Evolutionary conservation across 352 stramenopile species (phyloP).

Genomic region (Pythium phragmiticola): DNA sequence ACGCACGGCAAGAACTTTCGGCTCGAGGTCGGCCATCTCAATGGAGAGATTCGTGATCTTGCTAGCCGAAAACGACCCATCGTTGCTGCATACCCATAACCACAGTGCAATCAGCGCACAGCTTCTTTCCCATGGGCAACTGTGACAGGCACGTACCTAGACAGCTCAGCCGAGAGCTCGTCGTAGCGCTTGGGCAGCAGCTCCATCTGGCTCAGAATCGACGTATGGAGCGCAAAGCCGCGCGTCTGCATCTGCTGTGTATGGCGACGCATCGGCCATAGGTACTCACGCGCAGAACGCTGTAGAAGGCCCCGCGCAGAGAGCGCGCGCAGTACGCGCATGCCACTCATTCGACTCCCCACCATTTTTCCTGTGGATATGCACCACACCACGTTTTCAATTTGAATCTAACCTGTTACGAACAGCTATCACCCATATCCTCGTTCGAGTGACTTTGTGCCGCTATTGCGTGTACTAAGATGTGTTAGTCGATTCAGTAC

Average conservation of each 20-base stretch:
- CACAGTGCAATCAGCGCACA: neutral
- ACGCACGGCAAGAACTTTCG: constrained; percentile 61
- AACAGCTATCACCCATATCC: neutral
- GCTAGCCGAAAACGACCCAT: constrained; percentile 68
- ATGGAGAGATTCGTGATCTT: constrained; percentile 82
- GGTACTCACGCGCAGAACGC: neutral
- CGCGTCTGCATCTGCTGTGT: constrained; percentile 29
- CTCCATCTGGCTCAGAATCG: constrained; percentile 73
- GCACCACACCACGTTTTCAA: too few relatives aligned
- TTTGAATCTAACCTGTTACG: constrained; percentile 2
- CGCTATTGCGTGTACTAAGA: too few relatives aligned
- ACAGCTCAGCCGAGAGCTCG: constrained; percentile 60
- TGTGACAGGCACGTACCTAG: constrained; percentile 35
- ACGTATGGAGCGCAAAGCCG: constrained; percentile 64
- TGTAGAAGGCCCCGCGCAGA: neutral
- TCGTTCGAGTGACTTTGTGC: neutral
- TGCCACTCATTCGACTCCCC: constrained; percentile 21
- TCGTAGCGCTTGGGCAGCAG: constrained; percentile 62
- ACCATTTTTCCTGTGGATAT: neutral
- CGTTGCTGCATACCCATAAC: constrained; percentile 40
- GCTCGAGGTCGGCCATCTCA: constrained; percentile 80
- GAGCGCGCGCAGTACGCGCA: constrained; percentile 17
- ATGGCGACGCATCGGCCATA: neutral
- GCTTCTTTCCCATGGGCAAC: neutral
- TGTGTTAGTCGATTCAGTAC: neutral